A percentile compares a stretch with the other conserved stretches of the same genome.
These are phyloP conservation scores for Sonneratia caseolaris DNA, from an alignment of 345 rosid species.

Conservation along the genomic window DNA sequence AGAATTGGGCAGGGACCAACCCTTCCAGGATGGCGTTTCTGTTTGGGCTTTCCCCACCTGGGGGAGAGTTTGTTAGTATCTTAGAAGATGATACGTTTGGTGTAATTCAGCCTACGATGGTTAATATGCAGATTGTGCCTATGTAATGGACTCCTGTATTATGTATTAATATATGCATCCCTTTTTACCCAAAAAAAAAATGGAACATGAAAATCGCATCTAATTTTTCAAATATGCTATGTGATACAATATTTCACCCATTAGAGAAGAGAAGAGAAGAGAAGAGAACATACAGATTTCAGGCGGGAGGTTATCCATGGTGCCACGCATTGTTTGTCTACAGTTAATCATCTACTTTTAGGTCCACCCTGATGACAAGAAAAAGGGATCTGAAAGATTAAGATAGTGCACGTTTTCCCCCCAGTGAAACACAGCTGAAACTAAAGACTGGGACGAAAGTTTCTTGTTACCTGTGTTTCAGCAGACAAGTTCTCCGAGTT, in stretches of 20 bases:
- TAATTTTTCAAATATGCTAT: not conserved
- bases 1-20: too few species aligned
- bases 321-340: slow-evolving; percentile 96
- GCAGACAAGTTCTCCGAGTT: slow-evolving; percentile 85
- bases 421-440: not conserved
- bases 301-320: slow-evolving; percentile 94
- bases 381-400: not conserved
- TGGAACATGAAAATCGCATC: not conserved
- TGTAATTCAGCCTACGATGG: too few species aligned
- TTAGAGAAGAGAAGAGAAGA: not conserved
- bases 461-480: slow-evolving; percentile 63
- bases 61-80: too few species aligned
- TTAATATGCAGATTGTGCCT: too few species aligned
- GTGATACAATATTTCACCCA: not conserved
- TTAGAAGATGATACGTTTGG: too few species aligned
- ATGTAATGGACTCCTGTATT: too few species aligned
- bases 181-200: too few species aligned
- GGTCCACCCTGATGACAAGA: slow-evolving; percentile 69
- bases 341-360: slow-evolving; percentile 92
- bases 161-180: too few species aligned
- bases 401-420: not conserved
- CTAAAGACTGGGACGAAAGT: not conserved
- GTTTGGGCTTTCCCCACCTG: too few species aligned
- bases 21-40: too few species aligned
- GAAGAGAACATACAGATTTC: slow-evolving; percentile 64